Evolutionary conservation across 164 flowering plant genomes (phyloP).

Genomic region (Platanus orientalis): DNA sequence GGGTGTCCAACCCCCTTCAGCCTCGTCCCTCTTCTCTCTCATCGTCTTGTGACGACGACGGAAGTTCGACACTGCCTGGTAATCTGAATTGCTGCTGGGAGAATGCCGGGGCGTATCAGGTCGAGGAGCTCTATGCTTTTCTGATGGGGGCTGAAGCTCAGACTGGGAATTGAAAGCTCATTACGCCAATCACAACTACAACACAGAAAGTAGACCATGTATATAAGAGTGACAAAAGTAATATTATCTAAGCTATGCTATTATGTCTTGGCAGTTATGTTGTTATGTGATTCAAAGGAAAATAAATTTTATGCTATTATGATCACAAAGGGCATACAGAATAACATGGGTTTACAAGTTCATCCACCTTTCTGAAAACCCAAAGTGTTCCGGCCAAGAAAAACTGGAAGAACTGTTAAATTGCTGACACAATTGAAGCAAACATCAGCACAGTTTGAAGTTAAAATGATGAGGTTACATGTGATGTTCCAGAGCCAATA

Average conservation of each 20-base stretch:
- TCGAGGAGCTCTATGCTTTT: constrained; percentile 29
- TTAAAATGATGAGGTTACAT: too few relatives aligned
- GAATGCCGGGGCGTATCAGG: constrained; percentile 13
- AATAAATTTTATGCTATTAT: too few relatives aligned
- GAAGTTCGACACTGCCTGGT: constrained; percentile 15
- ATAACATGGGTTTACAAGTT: neutral
- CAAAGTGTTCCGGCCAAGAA: neutral
- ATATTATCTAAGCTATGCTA: too few relatives aligned
- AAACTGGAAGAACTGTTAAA: neutral
- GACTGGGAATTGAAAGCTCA: constrained; percentile 8
- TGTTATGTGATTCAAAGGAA: too few relatives aligned
- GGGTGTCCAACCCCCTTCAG: constrained; percentile 4
- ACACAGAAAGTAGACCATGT: neutral
- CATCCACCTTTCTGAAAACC: neutral
- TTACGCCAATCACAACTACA: too few relatives aligned
- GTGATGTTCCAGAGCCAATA: too few relatives aligned
- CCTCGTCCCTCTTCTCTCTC: constrained; percentile 14
- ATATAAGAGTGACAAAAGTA: neutral
- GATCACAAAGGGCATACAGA: neutral
- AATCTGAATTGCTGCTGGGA: constrained; percentile 15
- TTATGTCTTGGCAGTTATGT: too few relatives aligned
- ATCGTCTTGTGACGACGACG: constrained; percentile 18
- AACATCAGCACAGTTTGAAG: too few relatives aligned
- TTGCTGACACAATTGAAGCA: neutral
- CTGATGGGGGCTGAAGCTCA: constrained; percentile 21